phyloP scores from a whole-genome alignment of 805 yeast species.

The Myxozyma neglecta region DNA sequence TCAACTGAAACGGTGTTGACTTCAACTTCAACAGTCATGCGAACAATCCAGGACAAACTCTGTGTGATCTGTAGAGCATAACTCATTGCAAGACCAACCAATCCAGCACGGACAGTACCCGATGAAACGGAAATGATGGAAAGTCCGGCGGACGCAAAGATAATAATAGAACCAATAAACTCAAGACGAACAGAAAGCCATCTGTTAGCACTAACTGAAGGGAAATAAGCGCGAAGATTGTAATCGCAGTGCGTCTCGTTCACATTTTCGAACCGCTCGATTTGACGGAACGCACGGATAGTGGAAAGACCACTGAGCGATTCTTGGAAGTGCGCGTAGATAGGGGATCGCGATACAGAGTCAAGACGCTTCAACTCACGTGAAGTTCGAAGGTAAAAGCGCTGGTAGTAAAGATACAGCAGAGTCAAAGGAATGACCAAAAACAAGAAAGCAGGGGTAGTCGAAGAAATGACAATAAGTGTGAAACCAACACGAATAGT shows the following conservation, averaged over 20 bases:
- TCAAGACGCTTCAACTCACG: constrained; percentile 77
- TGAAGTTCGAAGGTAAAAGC: constrained; percentile 64
- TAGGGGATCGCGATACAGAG: constrained; percentile 69
- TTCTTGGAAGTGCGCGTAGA: constrained; percentile 80
- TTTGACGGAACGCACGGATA: constrained; percentile 73
- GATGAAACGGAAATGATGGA: constrained; percentile 66
- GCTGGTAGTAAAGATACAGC: constrained; percentile 69
- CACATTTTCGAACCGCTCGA: constrained; percentile 57
- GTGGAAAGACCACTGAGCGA: constrained; percentile 75
- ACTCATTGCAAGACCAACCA: constrained; percentile 89
- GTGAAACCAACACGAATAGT: constrained; percentile 54
- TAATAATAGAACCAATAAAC: constrained; percentile 83
- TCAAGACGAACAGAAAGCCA: constrained; percentile 97
- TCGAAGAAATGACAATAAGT: constrained; percentile 70
- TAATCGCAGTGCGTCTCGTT: constrained; percentile 64
- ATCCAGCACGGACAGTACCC: constrained; percentile 80
- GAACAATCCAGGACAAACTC: constrained; percentile 92
- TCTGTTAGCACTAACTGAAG: constrained; percentile 88
- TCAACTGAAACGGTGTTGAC: constrained; percentile 96
- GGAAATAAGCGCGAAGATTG: constrained; percentile 90
- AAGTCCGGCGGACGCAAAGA: constrained; percentile 80
- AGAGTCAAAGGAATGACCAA: constrained; percentile 67
- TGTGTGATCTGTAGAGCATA: constrained; percentile 93
- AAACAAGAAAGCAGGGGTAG: constrained; percentile 84
- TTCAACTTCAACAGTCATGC: constrained; percentile 98